Conservation (phyloP, 2,329 filamentous ascomycete species). For the Fusarium tjaetaba region DNA sequence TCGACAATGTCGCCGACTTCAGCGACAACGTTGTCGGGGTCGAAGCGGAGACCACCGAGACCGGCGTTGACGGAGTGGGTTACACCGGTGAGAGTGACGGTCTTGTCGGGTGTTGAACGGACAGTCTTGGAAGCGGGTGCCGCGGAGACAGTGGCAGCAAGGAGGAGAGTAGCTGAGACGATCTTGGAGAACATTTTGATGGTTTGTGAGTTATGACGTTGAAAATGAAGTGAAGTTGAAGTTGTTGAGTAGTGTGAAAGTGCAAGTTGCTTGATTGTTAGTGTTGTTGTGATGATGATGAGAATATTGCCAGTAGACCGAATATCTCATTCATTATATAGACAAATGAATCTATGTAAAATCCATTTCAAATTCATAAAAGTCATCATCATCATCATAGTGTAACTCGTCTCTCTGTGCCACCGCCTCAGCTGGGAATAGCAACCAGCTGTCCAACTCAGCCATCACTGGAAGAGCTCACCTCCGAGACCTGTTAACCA, state of each 20-base stretch:
- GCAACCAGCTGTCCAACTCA: constrained; percentile 23
- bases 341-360: neutral
- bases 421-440: constrained; percentile 28
- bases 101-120: constrained; percentile 43
- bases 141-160: constrained; percentile 45
- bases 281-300: constrained; percentile 28
- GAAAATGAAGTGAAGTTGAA: neutral
- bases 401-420: neutral
- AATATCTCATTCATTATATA: constrained; percentile 39
- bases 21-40: constrained; percentile 61
- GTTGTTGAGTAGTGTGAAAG: neutral
- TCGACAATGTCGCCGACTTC: constrained; percentile 61
- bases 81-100: constrained; percentile 50
- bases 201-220: neutral
- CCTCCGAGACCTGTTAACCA: constrained; percentile 5
- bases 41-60: constrained; percentile 58
- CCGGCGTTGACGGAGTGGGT: constrained; percentile 60
- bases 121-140: constrained; percentile 47
- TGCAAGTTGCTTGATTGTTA: constrained; percentile 4
- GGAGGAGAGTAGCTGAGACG: constrained; percentile 43
- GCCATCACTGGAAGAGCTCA: constrained; percentile 16
- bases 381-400: neutral
- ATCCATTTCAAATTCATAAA: neutral
- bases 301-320: constrained; percentile 12
- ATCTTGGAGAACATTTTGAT: constrained; percentile 49